Conservation (phyloP, 768 basidiomycete species). For the Agrocybe pediades region DNA sequence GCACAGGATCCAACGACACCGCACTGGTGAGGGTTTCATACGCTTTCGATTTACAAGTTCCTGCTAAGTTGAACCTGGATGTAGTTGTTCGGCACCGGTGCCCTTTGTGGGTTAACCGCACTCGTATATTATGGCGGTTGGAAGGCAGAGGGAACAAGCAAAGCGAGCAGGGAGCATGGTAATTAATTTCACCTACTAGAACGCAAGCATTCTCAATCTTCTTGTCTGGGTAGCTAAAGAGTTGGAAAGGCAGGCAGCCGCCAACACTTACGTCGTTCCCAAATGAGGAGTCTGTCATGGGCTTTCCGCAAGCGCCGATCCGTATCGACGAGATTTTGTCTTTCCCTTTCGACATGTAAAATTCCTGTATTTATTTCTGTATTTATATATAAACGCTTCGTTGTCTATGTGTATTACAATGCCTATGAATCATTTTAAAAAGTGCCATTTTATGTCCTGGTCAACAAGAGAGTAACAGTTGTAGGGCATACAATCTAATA, state of each 20-base stretch:
- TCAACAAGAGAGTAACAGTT: too few species aligned
- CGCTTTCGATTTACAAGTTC: neutral
- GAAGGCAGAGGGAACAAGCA: constrained; percentile 20
- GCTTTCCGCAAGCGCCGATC: too few species aligned
- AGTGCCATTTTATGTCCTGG: neutral
- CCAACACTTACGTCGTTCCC: constrained; percentile 1
- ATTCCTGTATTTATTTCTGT: neutral
- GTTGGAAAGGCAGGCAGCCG: neutral
- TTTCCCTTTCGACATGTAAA: neutral
- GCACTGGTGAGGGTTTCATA: constrained; percentile 14
- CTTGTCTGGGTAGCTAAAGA: neutral
- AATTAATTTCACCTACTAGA: neutral
- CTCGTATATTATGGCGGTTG: constrained; percentile 29
- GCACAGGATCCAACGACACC: constrained; percentile 12
- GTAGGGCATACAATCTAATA: too few species aligned
- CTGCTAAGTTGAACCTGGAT: neutral
- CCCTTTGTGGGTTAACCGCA: constrained; percentile 22
- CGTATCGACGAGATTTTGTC: too few species aligned
- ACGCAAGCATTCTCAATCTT: neutral
- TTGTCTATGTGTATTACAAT: neutral
- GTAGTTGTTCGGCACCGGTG: constrained; percentile 25
- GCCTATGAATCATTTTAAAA: neutral
- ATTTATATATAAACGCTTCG: too few species aligned
- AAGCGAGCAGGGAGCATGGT: constrained; percentile 9
- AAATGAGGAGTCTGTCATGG: neutral